phyloP scores from a whole-genome alignment of 805 yeast species.

The Metahyphopichia silvanorum region DNA sequence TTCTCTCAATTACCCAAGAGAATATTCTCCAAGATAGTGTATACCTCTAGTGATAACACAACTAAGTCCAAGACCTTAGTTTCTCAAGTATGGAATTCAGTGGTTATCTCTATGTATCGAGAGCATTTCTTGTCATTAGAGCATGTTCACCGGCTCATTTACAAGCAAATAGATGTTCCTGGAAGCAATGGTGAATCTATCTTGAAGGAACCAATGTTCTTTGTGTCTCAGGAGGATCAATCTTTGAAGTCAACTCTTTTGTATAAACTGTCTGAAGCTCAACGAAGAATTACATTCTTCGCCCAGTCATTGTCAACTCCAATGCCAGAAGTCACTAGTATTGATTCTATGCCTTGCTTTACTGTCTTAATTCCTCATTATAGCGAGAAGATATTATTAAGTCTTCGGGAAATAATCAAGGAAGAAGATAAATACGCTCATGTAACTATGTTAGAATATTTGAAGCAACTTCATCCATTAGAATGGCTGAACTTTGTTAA shows the following conservation, averaged over 20 bases:
- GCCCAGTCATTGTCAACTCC: conserved; percentile 89
- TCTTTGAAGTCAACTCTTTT: conserved; percentile 56
- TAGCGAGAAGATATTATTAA: conserved; percentile 87
- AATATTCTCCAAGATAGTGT: conserved; percentile 65
- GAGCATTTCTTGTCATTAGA: conserved; percentile 76
- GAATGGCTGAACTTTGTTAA: conserved; percentile 98
- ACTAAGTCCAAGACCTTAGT: conserved; percentile 52
- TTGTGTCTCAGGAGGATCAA: conserved; percentile 80
- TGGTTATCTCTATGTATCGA: conserved; percentile 77
- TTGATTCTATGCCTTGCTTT: conserved; percentile 72
- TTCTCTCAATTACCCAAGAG: conserved; percentile 75
- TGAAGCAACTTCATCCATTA: conserved; percentile 91
- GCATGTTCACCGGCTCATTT: conserved; percentile 63
- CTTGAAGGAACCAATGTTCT: conserved; percentile 71
- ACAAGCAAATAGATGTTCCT: conserved; percentile 42
- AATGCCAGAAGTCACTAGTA: conserved; percentile 67
- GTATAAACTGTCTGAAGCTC: conserved; percentile 69
- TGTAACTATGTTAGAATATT: conserved; percentile 88
- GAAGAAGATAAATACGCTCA: conserved; percentile 97
- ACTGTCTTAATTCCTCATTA: conserved; percentile 94
- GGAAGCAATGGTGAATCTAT: conserved; percentile 37
- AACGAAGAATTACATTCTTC: conserved; percentile 79
- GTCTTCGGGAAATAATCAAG: conserved; percentile 93
- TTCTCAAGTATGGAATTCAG: conserved; percentile 79
- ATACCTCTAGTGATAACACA: conserved; percentile 33